A percentile compares a stretch with the other conserved stretches of the same genome.
These are phyloP conservation scores for Delitschia confertaspora DNA, from an alignment of 495 filamentous ascomycete genomes.

Conservation along the genomic window DNA sequence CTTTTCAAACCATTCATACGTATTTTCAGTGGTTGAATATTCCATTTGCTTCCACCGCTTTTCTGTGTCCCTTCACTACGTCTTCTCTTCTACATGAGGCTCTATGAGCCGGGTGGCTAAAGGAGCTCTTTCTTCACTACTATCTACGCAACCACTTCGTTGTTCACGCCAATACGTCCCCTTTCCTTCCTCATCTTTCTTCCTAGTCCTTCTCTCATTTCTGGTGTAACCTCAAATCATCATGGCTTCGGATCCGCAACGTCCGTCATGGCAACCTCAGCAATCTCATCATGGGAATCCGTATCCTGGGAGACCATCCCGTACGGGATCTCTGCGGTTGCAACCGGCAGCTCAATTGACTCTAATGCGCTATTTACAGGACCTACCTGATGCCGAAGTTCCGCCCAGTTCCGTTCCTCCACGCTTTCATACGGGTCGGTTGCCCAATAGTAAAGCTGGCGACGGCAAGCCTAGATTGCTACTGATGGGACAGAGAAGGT, in stretches of 20 bases:
- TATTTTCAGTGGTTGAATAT: too few relatives aligned
- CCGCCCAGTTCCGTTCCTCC: constrained; percentile 28
- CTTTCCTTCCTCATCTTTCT: constrained; percentile 5
- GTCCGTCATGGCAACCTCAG: constrained; percentile 15
- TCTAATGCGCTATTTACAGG: constrained; percentile 33
- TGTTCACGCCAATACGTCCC: too few relatives aligned
- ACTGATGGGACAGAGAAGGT: constrained; percentile 94
- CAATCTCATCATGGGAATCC: constrained; percentile 6
- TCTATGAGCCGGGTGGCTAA: neutral
- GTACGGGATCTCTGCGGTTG: constrained; percentile 21
- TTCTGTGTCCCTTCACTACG: neutral
- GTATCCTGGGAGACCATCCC: constrained; percentile 14
- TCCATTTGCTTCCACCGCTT: too few relatives aligned
- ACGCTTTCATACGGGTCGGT: constrained; percentile 32
- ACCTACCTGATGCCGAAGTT: constrained; percentile 30
- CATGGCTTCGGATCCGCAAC: constrained; percentile 22
- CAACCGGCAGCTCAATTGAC: constrained; percentile 28
- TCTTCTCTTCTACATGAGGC: too few relatives aligned
- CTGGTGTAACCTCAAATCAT: constrained; percentile 27
- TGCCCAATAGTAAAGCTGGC: constrained; percentile 34
- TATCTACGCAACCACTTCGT: too few relatives aligned
- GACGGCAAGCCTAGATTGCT: constrained; percentile 73
- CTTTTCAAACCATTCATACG: constrained; percentile 18
- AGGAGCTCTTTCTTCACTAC: neutral
- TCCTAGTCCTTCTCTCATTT: constrained; percentile 17